Base-by-base conservation (phyloP, 371 early-diverging fungal species). In the Circinella umbellata region DNA sequence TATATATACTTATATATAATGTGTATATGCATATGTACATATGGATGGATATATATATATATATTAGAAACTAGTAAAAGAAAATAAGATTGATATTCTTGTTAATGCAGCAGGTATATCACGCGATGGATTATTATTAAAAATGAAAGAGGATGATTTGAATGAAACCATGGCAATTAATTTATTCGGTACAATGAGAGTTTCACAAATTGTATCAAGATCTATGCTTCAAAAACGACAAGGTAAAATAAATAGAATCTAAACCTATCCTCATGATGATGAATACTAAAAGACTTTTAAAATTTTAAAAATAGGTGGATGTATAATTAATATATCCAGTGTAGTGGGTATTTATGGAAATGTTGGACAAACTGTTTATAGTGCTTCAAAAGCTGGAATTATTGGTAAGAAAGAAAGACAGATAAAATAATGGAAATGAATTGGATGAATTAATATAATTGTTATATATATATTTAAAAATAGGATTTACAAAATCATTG, bases 251-350 rank as follows among this genome's bases (percentile, higher is more conserved):
- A 59, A 5, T 46, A 27, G 4, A 13, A 4, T 11, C 57, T 67
- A 37, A n/a, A n/a, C n/a, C 36, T 13, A 20, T 37, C 37, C 0
- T 36, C 37, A 18, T 57, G 35, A 42, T 20, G 61, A 13, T 10
- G 4, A 63, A 47, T 0, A 3, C 11, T 37, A 37, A 49, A 60
- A 20, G 42, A 39, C 4, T 39, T 4, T 27, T 42, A n/a, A n/a
- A n/a, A n/a, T n/a, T n/a, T n/a, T 27, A 27, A 27, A 27, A 27
- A 27, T 66, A 69, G 77, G 77, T 76, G 93, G 95, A 2, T 90
- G 88, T 59, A 94, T 96, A 61, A 85, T 97, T 77, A 96, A 96
- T 77, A 83, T 96, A 18, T 80, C 94, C 2, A 94, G 95, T 65
- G 89, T 93, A 3, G 81, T 94, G 34, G 98, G 95, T 13, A 60